Evolutionary conservation across 345 rosid genomes (phyloP), one percentile per base, ranked within the genome.

Genomic region (Fremontodendron californicum): DNA sequence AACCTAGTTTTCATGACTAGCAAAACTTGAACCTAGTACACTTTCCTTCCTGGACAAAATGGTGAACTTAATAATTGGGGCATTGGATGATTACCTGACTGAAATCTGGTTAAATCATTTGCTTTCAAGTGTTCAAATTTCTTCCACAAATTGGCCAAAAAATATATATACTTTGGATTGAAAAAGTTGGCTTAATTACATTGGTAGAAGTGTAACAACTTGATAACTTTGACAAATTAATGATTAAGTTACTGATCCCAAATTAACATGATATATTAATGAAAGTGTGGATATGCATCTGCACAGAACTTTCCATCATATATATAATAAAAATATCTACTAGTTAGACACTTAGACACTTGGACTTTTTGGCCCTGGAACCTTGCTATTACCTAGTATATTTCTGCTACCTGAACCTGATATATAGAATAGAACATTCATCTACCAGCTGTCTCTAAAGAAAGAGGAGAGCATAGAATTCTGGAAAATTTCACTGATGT

Each of bases 1-100:
- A 39, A 68, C 78, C 68, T 52, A 15, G 58, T 71, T 63, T 79
- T 25, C 58, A 40, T 75, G 72, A 64, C 35, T 15, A 25, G 3
- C 69, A 58, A 42, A 61, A 49, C 65, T 74, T 23, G 55, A 60
- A 10, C 3, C 49, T 40, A 27, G n/a, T 23, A 46, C 46, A 40
- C 7, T 49, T n/a, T n/a, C n/a, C n/a, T n/a, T n/a, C n/a, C n/a
- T n/a, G n/a, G n/a, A n/a, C n/a, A n/a, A n/a, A 35, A 6, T 18
- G 45, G 25, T 3, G 42, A 49, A 49, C 71, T n/a, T 18, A 64
- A 33, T 64, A 64, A 64, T 37, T 60, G 19, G 37, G 27, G 25
- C 2, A 9, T 19, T 40, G 31, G 33, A 9, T 58, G 13, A 33
- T 33, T 1, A 39, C 21, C 0, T 4, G n/a, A 9, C 15, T 58